Base-by-base conservation (phyloP, 768 basidiomycete genomes). In the Mycena albidolilacea region DNA sequence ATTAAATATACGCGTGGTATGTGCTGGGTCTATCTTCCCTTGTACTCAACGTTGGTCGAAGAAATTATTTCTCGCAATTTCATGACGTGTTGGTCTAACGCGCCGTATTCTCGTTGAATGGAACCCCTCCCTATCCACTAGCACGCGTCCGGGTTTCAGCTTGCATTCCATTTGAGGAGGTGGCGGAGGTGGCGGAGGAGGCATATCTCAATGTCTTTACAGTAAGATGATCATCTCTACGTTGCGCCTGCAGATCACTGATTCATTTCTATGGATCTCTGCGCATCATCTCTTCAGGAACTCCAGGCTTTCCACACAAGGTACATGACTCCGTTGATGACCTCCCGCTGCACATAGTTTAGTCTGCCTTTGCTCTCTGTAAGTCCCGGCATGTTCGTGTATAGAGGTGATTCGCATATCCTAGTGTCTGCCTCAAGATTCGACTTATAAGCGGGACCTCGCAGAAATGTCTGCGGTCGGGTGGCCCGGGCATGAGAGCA, bases 371-470 rank as follows among this genome's bases (percentile, higher is more conserved):
- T 70, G 69, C 69, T 70, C 54, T 64, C 52, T 43, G 54, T 48
- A 41, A 65, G 55, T n/a, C 58, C 37, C 66, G 46, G 23, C 61
- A 63, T 23, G 52, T 68, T 62, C 43, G 61, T 63, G 61, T 58
- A 63, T 15, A 61, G 50, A n/a, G 69, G 52, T 64, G 62, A 70
- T 64, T 70, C 69, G 69, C 68, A 57, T 11, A n/a, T 10, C 69
- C 19, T 21, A 30, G 39, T 23, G 60, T 62, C 68, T 69, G 68
- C 68, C 68, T 59, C 66, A 39, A 39, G 19, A 44, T 5, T 14
- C 30, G 11, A 14, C 3, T 30, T 30, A 30, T 30, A 30, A 30
- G 63, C 48, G 63, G 63, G 64, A 66, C 64, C 64, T 44, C 64
- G 54, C 64, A 66, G 64, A 21, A 8, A 50, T 65, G 64, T 30